Evolutionary conservation across 208 protist species (phyloP), one percentile per base, ranked within the genome.

Genomic region (Acanthamoeba healyi): DNA sequence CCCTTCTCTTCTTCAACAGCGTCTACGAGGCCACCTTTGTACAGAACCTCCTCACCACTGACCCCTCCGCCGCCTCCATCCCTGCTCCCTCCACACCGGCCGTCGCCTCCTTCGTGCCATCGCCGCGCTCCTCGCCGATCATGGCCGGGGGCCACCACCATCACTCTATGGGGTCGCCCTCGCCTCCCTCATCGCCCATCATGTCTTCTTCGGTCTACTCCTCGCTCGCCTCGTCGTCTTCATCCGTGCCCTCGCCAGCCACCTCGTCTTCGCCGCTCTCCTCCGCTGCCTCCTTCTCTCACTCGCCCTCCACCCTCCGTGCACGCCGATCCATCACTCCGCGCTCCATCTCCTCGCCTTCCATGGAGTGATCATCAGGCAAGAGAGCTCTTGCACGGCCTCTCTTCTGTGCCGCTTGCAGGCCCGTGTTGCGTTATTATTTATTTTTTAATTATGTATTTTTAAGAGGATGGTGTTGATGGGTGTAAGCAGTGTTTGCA

Each of bases 31-130:
- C 58, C 49, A 90, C 49, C 34, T 90, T 70, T 70, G 36, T 90
- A 46, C 82, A 90, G 58, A 90, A 90, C 82, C 82, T 90, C 26
- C 49, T 90, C 82, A 38, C 74, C 74, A 58, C 74, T 44, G 44
- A 84, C 67, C 67, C 67, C 4, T 38, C 67, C 34, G 19, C 29
- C n/a, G 58, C 67, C 67, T 38, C 67, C 38, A 15, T 79, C 36
- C 36, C 32, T 19, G 5, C 67, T 79, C 67, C 67, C 38, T 79
- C 67, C 36, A 79, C 67, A 15, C 36, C 67, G 0, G 67, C 67
- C 32, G 22, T 38, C 32, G 32, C 36, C 38, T 6, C 38, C 67
- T 79, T 34, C 38, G 10, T 14, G 15, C 67, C 67, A 0, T 79
- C 67, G 36, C 67, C 67, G 12, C 67, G 67, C 67, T 79, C 67